A percentile compares a stretch with the other conserved stretches of the same genome.
phyloP scores from a whole-genome alignment of 2,329 filamentous ascomycete species.

The Fusarium solani-melongenae region DNA sequence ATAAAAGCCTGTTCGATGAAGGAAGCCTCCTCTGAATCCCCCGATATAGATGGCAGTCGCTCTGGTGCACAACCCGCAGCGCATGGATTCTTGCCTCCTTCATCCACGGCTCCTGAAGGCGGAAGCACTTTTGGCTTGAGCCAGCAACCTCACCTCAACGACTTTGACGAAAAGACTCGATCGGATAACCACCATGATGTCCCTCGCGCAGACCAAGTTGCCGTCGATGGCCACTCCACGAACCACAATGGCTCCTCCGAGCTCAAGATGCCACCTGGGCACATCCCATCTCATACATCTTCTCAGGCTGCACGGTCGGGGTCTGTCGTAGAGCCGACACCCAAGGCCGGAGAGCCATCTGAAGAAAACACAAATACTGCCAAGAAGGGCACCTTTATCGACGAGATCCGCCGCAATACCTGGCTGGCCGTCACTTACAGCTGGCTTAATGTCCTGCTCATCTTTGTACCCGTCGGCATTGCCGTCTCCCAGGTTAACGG shows the following conservation, averaged over 20 bases:
- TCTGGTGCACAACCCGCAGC: conserved; percentile 65
- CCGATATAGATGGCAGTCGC: conserved; percentile 67
- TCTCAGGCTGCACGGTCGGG: conserved; percentile 65
- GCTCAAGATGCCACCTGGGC: conserved; percentile 40
- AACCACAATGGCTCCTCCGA: conserved; percentile 33
- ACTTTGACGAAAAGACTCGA: conserved; percentile 19
- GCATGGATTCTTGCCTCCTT: conserved; percentile 57
- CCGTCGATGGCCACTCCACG: conserved; percentile 27
- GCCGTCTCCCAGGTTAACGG: conserved; percentile 65
- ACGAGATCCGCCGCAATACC: conserved; percentile 62
- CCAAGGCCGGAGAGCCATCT: conserved; percentile 28
- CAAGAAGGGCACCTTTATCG: conserved; percentile 53
- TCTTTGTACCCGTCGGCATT: conserved; percentile 85
- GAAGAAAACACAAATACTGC: conserved; percentile 47
- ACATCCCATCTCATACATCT: conserved; percentile 54
- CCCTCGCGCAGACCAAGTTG: not conserved
- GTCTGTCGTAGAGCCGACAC: conserved; percentile 61
- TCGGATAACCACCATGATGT: conserved; percentile 15
- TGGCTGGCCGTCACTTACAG: conserved; percentile 74
- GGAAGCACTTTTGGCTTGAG: conserved; percentile 31
- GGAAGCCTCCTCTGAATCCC: conserved; percentile 65
- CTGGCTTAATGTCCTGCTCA: conserved; percentile 80
- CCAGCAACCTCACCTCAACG: conserved; percentile 17
- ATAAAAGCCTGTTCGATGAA: conserved; percentile 66
- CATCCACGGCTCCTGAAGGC: conserved; percentile 7